Evolutionary conservation across 2,329 filamentous ascomycete genomes (phyloP), one percentile per base, ranked within the genome.

Genomic region (Colletotrichum sp.): DNA sequence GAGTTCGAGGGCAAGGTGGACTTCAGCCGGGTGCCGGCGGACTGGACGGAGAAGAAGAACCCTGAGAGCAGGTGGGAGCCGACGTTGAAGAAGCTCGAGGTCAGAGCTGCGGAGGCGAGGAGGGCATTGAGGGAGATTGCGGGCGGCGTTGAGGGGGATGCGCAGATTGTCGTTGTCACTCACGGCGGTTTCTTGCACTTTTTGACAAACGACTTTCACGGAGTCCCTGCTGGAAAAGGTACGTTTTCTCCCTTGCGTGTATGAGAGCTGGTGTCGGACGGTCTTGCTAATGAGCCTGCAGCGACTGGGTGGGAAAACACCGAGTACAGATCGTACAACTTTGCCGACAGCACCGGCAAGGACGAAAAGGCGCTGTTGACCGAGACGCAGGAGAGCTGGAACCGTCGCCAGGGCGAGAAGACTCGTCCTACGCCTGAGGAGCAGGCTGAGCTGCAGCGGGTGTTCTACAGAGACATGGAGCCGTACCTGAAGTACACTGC

Each of bases 161-260:
- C 86, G 5, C 90, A 96, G 79, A 90, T 98, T 32, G 92, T 94
- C 0, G 89, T 96, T 3, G 95, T 98, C 9, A 94, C 95, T 5
- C 96, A 98, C 80, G 96, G 96, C 3, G 95, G 94, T 1, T 94
- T 96, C 79, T 83, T 98, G 80, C 96, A 98, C 83, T 98, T 95
- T 80, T 86, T 98, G 78, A 97, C 95, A 0, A 91, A 96, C 79
- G 95, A 98, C 81, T 98, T 93, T 92, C 88, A 92, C 70, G 94
- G 92, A 57, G 89, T 90, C 28, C 82, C 85, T 80, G 80, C 87
- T 5, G 80, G 80, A 1, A 78, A 77, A 75, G 86, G 88, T 89
- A 83, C 72, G 87, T 82, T 34, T 34, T 15, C 15, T 13, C 6
- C 9, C 15, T 10, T 1, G 0, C 16, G 18, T 8, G 0, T 0